phyloP scores from a whole-genome alignment of 2,329 filamentous ascomycete genomes.

The Scopulariopsis brevicaulis region DNA sequence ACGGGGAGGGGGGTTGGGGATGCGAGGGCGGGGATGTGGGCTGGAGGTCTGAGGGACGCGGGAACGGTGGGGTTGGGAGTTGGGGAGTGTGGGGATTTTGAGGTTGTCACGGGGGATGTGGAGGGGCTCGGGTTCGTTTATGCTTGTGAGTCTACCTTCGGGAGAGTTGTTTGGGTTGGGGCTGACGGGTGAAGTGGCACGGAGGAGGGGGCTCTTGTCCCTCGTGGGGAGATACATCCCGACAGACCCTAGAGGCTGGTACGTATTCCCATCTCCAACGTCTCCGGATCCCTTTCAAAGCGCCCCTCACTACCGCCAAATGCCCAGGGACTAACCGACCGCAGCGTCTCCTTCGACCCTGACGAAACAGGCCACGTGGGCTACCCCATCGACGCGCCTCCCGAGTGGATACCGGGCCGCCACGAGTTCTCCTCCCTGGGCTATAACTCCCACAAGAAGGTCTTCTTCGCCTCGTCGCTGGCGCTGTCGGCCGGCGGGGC shows the following conservation, averaged over 20 bases:
- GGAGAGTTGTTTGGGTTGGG: neutral
- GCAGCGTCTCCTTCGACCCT: neutral
- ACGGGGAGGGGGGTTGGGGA: conserved; percentile 22
- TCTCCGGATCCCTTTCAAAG: neutral
- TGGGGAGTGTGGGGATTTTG: neutral
- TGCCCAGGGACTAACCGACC: neutral
- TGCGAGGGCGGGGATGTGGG: conserved; percentile 23
- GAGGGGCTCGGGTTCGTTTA: neutral
- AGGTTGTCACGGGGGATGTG: neutral
- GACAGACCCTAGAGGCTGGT: neutral
- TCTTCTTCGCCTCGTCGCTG: neutral
- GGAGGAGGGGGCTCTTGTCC: neutral
- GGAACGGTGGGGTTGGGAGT: neutral
- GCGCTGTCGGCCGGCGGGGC: neutral
- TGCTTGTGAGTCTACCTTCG: neutral
- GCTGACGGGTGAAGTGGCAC: neutral
- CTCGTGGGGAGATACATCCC: neutral
- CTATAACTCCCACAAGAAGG: neutral
- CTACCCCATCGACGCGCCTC: neutral
- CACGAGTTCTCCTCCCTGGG: neutral
- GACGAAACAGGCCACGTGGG: neutral
- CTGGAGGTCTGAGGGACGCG: conserved; percentile 16
- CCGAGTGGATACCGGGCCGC: neutral
- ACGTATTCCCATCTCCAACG: neutral
- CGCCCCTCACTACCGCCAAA: neutral